Conservation (phyloP, 306 rosid species). For the Amphicarpaea edgeworthii region DNA sequence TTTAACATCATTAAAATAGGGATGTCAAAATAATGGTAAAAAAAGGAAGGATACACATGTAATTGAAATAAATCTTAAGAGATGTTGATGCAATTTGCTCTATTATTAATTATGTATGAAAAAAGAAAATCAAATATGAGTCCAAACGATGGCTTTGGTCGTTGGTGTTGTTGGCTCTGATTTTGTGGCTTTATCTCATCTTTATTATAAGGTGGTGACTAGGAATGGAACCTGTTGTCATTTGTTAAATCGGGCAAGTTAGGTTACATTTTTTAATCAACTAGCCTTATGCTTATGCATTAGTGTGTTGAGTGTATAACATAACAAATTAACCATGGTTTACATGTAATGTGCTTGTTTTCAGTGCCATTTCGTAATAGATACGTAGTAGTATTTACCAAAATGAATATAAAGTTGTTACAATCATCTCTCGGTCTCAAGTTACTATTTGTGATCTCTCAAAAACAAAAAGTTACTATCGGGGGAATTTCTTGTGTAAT, state of each 20-base stretch:
- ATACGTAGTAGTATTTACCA: neutral
- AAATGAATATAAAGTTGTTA: neutral
- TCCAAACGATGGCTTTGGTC: neutral
- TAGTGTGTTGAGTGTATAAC: too few relatives aligned
- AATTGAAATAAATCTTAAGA: too few relatives aligned
- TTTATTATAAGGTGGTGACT: neutral
- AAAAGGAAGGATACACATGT: too few relatives aligned
- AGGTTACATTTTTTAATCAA: neutral
- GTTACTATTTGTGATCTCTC: too few relatives aligned
- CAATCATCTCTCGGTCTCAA: neutral
- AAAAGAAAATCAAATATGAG: neutral
- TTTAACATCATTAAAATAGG: too few relatives aligned
- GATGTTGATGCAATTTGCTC: too few relatives aligned
- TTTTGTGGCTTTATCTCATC: neutral
- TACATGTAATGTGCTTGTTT: too few relatives aligned
- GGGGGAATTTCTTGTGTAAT: neutral
- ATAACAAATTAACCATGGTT: too few relatives aligned
- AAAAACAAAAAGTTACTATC: constrained; percentile 7
- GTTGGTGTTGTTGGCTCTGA: neutral
- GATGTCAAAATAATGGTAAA: too few relatives aligned
- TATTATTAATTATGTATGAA: neutral
- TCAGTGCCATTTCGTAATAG: neutral
- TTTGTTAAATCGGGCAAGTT: neutral
- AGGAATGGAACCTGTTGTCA: neutral
- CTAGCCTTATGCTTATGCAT: too few relatives aligned